Evolutionary conservation across 768 basidiomycete species (phyloP), one percentile per base, ranked within the genome.

Genomic region (Leccinum variicolor): DNA sequence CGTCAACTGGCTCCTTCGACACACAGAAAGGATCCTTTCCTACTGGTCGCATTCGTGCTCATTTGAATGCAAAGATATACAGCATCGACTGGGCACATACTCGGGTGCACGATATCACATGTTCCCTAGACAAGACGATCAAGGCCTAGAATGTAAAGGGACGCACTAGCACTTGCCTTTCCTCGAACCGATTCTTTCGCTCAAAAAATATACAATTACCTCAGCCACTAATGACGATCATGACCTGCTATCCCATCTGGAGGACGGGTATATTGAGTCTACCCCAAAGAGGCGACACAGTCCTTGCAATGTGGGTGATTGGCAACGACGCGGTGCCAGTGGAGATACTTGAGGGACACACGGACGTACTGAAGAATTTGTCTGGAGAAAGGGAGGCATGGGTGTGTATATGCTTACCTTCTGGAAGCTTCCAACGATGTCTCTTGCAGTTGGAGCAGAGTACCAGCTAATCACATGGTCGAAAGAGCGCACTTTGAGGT

Each of bases 31-130:
- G 92, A 8, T 93, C 90, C 5, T 78, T 94, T 8, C 91, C 92
- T 2, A 74, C 90, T 6, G 79, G 84, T 10, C 80, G 80, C 6
- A 87, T 98, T 56, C 77, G 79, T 28, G 95, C 92, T 0, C 96
- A 98, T 66, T 5, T 31, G 31, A 77, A 76, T n/a, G 84, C 92
- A 33, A 94, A 94, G 73, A 97, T 98, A 47, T 98, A 99, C 61
- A 97, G 96, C 2, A 94, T 99, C 54, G 96, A 98, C 73, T 99
- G 96, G 95, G 87, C 92, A 7, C 86, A 92, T 52, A 76, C 80
- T n/a, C 74, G 78, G 46, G 75, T 79, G n/a, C 81, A 87, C 64
- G 89, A 94, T 69, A 80, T 99, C 11, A 98, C 96, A 1, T 99
- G 96, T 68, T 95, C 94, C 0, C 79, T 98, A 0, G 96, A 98